These are phyloP conservation scores for Piloderma croceum DNA, from an alignment of 768 basidiomycete genomes.

Conservation along the genomic window DNA sequence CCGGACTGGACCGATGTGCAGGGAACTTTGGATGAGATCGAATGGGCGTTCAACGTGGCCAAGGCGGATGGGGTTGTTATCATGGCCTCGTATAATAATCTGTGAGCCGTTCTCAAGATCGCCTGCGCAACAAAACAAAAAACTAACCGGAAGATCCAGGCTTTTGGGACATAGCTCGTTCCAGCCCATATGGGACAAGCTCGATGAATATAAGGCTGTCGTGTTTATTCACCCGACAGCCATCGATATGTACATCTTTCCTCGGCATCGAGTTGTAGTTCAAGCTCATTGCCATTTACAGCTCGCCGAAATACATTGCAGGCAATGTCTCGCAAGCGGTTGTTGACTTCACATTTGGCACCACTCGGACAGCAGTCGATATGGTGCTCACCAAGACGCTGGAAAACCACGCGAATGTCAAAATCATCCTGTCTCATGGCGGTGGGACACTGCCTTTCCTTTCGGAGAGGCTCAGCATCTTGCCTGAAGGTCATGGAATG, in stretches of 20 bases:
- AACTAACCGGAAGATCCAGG: no score
- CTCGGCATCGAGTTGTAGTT: background rate
- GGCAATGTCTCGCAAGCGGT: background rate
- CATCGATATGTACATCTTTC: background rate
- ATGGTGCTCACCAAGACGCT: background rate
- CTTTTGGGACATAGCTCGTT: constrained; percentile 2
- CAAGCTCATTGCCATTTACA: background rate
- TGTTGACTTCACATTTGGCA: constrained; percentile 3
- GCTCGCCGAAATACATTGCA: background rate
- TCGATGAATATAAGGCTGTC: background rate
- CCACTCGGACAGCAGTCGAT: constrained; percentile 3
- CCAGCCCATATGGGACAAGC: constrained; percentile 2
- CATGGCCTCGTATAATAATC: background rate
- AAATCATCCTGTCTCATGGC: background rate
- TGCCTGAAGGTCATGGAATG: no score
- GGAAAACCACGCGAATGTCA: background rate
- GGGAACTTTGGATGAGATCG: background rate
- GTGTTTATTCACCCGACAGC: constrained; percentile 3
- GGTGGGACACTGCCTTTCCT: background rate
- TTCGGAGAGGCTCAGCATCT: no score
- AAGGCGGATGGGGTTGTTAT: background rate
- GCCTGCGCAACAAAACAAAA: no score
- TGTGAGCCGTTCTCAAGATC: no score
- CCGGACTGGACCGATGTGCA: background rate
- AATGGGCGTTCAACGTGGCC: background rate